A percentile compares a stretch with the other conserved stretches of the same genome.
These are phyloP conservation scores for Exophiala spinifera DNA, from an alignment of 2,329 filamentous ascomycete species.

Conservation along the genomic window DNA sequence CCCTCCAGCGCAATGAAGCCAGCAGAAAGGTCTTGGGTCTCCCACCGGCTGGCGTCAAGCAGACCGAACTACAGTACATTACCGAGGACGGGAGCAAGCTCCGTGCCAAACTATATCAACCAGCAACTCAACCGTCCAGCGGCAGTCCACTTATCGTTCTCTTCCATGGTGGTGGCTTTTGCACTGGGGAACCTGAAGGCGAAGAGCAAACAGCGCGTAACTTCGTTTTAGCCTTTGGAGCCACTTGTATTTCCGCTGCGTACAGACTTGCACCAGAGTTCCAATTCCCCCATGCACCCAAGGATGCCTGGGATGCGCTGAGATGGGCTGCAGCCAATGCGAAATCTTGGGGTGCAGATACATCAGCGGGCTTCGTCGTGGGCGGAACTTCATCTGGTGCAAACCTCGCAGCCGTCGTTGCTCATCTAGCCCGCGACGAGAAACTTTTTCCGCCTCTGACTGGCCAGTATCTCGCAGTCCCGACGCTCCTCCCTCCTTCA, in stretches of 20 bases:
- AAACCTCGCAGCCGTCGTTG: slow-evolving; percentile 32
- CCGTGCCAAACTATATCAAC: slow-evolving; percentile 22
- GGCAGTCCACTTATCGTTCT: slow-evolving; percentile 21
- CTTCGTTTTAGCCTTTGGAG: slow-evolving; percentile 16
- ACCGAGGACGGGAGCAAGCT: slow-evolving; percentile 24
- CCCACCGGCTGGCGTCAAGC: slow-evolving; percentile 11
- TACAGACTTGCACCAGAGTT: slow-evolving; percentile 24
- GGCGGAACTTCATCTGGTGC: slow-evolving; percentile 49
- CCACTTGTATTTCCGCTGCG: slow-evolving; percentile 4
- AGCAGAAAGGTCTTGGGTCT: slow-evolving; percentile 3
- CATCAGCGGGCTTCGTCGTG: slow-evolving; percentile 46
- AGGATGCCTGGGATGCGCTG: slow-evolving; percentile 23
- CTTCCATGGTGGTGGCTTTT: slow-evolving; percentile 30
- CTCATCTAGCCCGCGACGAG: slow-evolving; percentile 36
- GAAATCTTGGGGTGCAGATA: slow-evolving; percentile 35
- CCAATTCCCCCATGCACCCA: slow-evolving; percentile 29
- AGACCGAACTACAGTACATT: slow-evolving; percentile 19
- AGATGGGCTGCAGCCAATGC: slow-evolving; percentile 37
- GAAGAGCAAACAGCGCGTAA: slow-evolving; percentile 16
- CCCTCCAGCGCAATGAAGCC: slow-evolving; percentile 3
- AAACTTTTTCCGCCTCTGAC: slow-evolving; percentile 40
- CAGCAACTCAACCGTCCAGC: not conserved
- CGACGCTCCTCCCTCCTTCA: slow-evolving; percentile 29
- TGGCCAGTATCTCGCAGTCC: slow-evolving; percentile 22
- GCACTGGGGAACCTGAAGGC: slow-evolving; percentile 21